Conservation (phyloP, 1,139 yeast species). For the Geotrichum europaeum region DNA sequence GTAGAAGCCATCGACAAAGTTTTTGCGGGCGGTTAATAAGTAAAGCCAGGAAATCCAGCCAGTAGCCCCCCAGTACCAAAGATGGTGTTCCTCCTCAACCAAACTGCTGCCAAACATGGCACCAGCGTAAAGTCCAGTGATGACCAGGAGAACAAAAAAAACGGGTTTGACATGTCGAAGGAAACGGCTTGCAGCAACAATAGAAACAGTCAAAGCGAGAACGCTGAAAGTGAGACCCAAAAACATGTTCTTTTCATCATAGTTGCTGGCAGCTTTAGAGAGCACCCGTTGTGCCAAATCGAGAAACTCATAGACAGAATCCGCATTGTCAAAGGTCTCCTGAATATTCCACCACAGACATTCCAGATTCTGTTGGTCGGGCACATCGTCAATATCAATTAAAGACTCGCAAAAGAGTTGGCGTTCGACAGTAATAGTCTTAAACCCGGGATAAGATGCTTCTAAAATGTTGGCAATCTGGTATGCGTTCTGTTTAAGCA, state of each 20-base stretch:
- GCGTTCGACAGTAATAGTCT: conserved; percentile 11
- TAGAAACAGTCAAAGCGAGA: conserved; percentile 17
- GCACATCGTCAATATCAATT: conserved; percentile 19
- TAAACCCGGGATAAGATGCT: conserved; percentile 21
- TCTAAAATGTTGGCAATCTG: conserved; percentile 43
- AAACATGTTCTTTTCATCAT: conserved; percentile 51
- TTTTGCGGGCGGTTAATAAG: conserved; percentile 26
- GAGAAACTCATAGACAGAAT: conserved; percentile 9
- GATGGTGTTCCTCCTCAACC: conserved; percentile 94
- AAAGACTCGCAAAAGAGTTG: conserved; percentile 20
- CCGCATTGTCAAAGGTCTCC: conserved; percentile 6
- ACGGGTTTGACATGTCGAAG: conserved; percentile 15
- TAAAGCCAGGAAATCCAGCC: conserved; percentile 34
- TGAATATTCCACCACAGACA: conserved; percentile 22
- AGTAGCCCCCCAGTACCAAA: conserved; percentile 82
- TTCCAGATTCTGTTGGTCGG: conserved; percentile 26
- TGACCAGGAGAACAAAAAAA: conserved; percentile 29
- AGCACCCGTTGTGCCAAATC: conserved; percentile 44
- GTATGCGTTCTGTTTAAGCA: conserved; percentile 53
- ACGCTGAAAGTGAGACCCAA: conserved; percentile 10
- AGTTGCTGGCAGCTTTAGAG: conserved; percentile 67
- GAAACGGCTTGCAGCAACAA: conserved; percentile 14
- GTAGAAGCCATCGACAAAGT: conserved; percentile 26
- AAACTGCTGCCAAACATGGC: conserved; percentile 84
- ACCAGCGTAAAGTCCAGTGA: conserved; percentile 45